Base-by-base conservation (phyloP, 148 eudicot species). In the Rhododendron kiyosumense region DNA sequence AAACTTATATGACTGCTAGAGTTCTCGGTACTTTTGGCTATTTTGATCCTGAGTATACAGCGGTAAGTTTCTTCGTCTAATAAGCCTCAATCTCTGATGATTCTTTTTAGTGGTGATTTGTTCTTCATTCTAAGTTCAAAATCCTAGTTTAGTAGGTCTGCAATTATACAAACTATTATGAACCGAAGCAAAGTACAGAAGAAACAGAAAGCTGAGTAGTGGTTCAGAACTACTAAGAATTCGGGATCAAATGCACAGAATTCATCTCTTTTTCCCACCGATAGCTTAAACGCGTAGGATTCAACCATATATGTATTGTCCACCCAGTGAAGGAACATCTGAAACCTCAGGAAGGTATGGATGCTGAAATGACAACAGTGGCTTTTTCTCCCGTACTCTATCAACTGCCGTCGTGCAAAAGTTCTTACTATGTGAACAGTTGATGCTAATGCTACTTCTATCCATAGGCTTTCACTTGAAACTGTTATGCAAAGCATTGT, bases 11-110 rank as follows among this genome's bases (percentile, higher is more conserved):
- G 88, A 96, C 98, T 5, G 96, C 96, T 65, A 94, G 92, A 91
- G 95, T 96, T 65, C 94, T 94, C 17, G 99, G 98, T 83, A 96
- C 99, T 84, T 96, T 94, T 86, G 98, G 99, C 88, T 96, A 94
- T 88, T 94, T 96, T 65, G 99, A 96, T 79, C 99, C 99, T 0
- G 98, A 96, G 85, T 96, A 96, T 84, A 94, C 99, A 85, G 92
- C 94, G 90, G 99, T 96, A 92, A n/a, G 91, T 75, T 78, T 61
- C 49, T 86, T 73, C 78, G 4, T 24, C 1, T 34, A 69, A 69
- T 32, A 80, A 18, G 36, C 4, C 28, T 54, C 32, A 69, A 43
- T 57, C 63, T 22, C 69, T 57, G 8, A 45, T 5, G 20, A 18
- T 82, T 82, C 1, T 24, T 41, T 36, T 0, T 41, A 26, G 45